Evolutionary conservation across 1,284 basidiomycete genomes (phyloP), one percentile per base, ranked within the genome.

Genomic region (Fistulinella cinereoalba): DNA sequence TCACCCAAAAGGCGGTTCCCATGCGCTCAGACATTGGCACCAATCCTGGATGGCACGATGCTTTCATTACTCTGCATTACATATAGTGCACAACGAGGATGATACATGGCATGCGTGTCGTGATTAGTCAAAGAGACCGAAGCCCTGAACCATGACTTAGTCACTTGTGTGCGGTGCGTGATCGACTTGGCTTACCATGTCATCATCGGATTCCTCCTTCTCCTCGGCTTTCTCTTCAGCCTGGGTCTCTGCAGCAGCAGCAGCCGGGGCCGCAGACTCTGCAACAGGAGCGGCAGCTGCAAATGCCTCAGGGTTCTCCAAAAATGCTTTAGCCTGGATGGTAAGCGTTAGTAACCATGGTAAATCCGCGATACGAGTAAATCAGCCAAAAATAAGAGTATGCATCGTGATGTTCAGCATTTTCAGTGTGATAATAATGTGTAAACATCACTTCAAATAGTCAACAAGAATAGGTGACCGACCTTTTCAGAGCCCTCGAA

Each of bases 231-330:
- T 81, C 70, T 88, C 81, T 65, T 91, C 85, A 62, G 88, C 86
- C 73, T 86, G 80, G 70, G 80, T 75, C 65, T 81, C 79, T 52
- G 70, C 77, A 54, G 76, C 74, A 24, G 70, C 73, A 46, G 67
- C 67, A 36, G 58, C 59, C 0, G 73, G 70, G 32, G 71, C 71
- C 37, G 74, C 73, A 37, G 75, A 75, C 37, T 77, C 79, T 31
- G 77, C 75, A 43, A 77, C 77, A 46, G 79, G 77, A 43, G 86
- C 86, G 49, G 76, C 87, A 53, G 74, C 87, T 50, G 88, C 92
- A 68, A 95, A 98, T 25, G 94, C 95, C 56, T 97, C 93, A 49
- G 95, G 95, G 81, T 98, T 97, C 68, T 88, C 95, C 58, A 98
- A 85, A 75, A 87, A 91, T 69, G 92, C 95, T 81, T 97, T 97